phyloP scores from a whole-genome alignment of 1,139 yeast species.

The Sugiyamaella paludigena region DNA sequence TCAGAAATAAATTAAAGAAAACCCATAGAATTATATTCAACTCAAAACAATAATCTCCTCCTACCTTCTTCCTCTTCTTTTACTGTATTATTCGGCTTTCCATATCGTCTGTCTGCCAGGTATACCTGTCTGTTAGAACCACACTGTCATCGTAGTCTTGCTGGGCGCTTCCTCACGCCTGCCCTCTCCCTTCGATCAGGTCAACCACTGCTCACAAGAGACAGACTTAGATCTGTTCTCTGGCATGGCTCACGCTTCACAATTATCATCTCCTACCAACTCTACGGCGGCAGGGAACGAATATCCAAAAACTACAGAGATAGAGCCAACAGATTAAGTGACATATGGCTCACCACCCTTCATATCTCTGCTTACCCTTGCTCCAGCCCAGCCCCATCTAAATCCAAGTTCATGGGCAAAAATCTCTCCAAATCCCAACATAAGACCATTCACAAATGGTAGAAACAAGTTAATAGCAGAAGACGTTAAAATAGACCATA shows the following conservation, averaged over 20 bases:
- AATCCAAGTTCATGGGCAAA: conserved; percentile 91
- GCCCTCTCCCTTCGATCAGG: background rate
- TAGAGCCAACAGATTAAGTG: too few relatives aligned
- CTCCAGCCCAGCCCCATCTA: conserved; percentile 74
- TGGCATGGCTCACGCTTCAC: too few relatives aligned
- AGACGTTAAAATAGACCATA: conserved; percentile 15
- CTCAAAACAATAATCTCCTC: conserved; percentile 5
- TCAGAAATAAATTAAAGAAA: background rate
- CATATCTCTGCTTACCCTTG: conserved; percentile 44
- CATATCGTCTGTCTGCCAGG: conserved; percentile 13
- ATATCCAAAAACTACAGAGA: too few relatives aligned
- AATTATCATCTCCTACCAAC: too few relatives aligned
- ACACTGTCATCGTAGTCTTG: background rate
- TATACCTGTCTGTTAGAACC: conserved; percentile 15
- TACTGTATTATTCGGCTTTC: conserved; percentile 7
- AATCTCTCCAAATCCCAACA: conserved; percentile 96
- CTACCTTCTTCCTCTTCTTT: background rate
- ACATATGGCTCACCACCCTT: too few relatives aligned
- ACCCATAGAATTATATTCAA: conserved; percentile 1
- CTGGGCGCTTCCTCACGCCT: too few relatives aligned
- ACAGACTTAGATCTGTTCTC: too few relatives aligned
- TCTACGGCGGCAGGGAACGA: too few relatives aligned
- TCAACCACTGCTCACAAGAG: background rate
- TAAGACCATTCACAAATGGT: conserved; percentile 90
- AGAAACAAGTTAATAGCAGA: conserved; percentile 68